A percentile compares a stretch with the other conserved stretches of the same genome.
These are phyloP conservation scores for Rhododendron molle DNA, from an alignment of 148 eudicot genomes.

Conservation along the genomic window DNA sequence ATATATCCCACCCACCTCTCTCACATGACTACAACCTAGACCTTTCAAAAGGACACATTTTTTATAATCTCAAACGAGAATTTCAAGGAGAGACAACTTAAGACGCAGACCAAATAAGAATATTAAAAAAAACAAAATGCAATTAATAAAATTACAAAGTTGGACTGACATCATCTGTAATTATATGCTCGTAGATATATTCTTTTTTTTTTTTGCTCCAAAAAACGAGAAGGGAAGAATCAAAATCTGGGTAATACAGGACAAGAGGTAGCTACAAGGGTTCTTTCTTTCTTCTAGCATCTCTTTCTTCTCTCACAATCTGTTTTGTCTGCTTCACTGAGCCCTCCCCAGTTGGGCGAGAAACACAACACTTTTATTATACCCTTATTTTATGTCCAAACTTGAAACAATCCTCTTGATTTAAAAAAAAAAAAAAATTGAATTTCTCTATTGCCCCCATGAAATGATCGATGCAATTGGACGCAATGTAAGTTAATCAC, in stretches of 20 bases:
- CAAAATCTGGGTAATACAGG: constrained; percentile 23
- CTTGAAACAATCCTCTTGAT: not conserved
- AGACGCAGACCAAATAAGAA: constrained; percentile 31
- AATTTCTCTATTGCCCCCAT: not conserved
- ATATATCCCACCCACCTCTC: constrained; percentile 33
- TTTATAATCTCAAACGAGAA: constrained; percentile 23
- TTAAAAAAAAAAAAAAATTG: no score
- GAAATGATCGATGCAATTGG: not conserved
- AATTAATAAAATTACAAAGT: not conserved
- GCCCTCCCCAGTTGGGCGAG: constrained; percentile 9
- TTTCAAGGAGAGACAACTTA: constrained; percentile 54
- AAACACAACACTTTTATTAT: not conserved
- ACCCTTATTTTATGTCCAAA: not conserved
- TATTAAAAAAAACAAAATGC: not conserved
- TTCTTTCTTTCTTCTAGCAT: constrained; percentile 32
- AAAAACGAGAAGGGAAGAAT: constrained; percentile 11
- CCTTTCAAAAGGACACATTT: constrained; percentile 11
- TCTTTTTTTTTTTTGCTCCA: no score
- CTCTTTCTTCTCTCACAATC: constrained; percentile 25
- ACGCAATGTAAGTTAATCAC: not conserved
- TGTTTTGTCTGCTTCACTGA: constrained; percentile 36
- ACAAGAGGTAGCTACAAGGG: constrained; percentile 32
- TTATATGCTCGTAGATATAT: not conserved
- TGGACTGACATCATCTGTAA: constrained; percentile 4
- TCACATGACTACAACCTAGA: constrained; percentile 37